These are phyloP conservation scores for Sarcodon sp. DNA, from an alignment of 768 basidiomycete species.

Conservation along the genomic window DNA sequence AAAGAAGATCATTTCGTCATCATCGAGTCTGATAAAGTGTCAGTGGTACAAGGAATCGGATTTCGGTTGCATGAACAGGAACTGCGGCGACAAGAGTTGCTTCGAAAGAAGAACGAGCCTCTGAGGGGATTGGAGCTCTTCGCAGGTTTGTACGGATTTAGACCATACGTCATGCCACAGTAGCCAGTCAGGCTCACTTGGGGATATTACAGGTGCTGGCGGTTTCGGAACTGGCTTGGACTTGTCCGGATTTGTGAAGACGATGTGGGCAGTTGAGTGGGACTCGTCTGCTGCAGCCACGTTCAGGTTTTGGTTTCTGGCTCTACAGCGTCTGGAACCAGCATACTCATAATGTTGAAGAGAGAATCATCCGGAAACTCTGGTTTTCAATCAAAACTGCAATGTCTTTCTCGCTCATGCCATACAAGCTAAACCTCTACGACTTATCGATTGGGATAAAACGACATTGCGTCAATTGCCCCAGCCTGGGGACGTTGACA, in stretches of 20 bases:
- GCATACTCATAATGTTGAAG: slow-evolving; percentile 20
- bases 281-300: slow-evolving; percentile 51
- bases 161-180: neutral
- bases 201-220: slow-evolving; percentile 46
- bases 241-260: slow-evolving; percentile 46
- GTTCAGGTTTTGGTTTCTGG: slow-evolving; percentile 31
- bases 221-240: slow-evolving; percentile 61
- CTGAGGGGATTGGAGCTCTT: slow-evolving; percentile 58
- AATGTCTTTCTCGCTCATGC: slow-evolving; percentile 49
- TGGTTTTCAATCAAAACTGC: slow-evolving; percentile 53
- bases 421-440: slow-evolving; percentile 27
- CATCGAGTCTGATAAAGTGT: slow-evolving; percentile 12
- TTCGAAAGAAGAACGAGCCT: slow-evolving; percentile 25
- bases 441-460: slow-evolving; percentile 19
- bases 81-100: slow-evolving; percentile 16
- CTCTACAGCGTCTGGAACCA: neutral
- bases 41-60: slow-evolving; percentile 27
- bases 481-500: slow-evolving; percentile 43
- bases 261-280: slow-evolving; percentile 59
- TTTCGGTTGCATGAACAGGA: slow-evolving; percentile 14
- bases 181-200: neutral
- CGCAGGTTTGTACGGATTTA: slow-evolving; percentile 28
- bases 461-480: slow-evolving; percentile 35
- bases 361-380: slow-evolving; percentile 43
- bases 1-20: neutral